Evolutionary conservation across 306 rosid species (phyloP).

Genomic region (Vigna reflexopilosa): DNA sequence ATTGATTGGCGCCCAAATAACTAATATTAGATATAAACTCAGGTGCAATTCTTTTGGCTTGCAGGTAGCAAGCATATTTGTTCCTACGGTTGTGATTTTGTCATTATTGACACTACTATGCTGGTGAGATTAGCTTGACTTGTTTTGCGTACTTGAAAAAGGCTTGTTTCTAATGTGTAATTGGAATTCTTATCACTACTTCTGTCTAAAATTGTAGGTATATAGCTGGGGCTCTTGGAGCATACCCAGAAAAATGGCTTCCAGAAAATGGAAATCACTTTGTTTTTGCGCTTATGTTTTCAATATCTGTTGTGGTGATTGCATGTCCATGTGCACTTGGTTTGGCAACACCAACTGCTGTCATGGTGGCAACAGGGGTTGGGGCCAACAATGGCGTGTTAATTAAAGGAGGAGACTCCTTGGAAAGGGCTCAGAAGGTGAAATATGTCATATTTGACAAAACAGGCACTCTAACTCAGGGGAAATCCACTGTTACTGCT

Average conservation of each 20-base stretch:
- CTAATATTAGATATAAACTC: slow-evolving; percentile 35
- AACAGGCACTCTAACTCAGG: slow-evolving; percentile 98
- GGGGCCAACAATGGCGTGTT: slow-evolving; percentile 97
- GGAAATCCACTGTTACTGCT: slow-evolving; percentile 81
- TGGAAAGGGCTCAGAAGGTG: slow-evolving; percentile 94
- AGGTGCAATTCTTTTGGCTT: slow-evolving; percentile 41
- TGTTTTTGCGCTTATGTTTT: slow-evolving; percentile 97
- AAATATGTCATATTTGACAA: slow-evolving; percentile 91
- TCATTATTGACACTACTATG: slow-evolving; percentile 70
- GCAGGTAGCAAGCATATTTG: slow-evolving; percentile 94
- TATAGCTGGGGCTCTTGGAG: slow-evolving; percentile 70
- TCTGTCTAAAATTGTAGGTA: slow-evolving; percentile 58
- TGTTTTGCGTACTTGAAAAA: slow-evolving; percentile 25
- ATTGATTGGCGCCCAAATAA: slow-evolving; percentile 2
- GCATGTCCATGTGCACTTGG: slow-evolving; percentile 99
- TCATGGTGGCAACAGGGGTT: slow-evolving; percentile 99
- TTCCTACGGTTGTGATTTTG: slow-evolving; percentile 78
- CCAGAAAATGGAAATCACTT: slow-evolving; percentile 89
- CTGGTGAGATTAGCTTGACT: slow-evolving; percentile 64
- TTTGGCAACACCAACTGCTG: slow-evolving; percentile 99
- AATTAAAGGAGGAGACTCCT: slow-evolving; percentile 97
- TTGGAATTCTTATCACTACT: slow-evolving; percentile 8
- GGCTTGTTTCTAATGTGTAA: slow-evolving; percentile 4
- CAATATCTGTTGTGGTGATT: slow-evolving; percentile 94
- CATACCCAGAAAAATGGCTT: slow-evolving; percentile 79